Evolutionary conservation across 1,284 basidiomycete species (phyloP), one percentile per base, ranked within the genome.

Genomic region (Irpex lacteus): DNA sequence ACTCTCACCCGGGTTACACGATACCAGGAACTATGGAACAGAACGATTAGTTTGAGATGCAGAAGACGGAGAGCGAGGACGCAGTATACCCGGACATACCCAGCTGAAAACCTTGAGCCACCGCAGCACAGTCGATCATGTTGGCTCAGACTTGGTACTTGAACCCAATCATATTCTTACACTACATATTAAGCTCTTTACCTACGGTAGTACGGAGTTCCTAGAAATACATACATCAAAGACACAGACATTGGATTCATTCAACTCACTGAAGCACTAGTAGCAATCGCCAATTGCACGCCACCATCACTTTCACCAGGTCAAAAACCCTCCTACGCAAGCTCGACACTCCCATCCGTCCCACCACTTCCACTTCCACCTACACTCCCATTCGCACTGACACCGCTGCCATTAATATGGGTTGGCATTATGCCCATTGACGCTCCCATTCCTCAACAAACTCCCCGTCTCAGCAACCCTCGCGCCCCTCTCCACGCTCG

Each of bases 381-480:
- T 32, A 56, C 13, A 52, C 19, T 52, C 50, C 18, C 50, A 52
- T 52, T 52, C 50, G 8, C 50, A 52, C 50, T 18, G 7, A 13
- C 50, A n/a, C n/a, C 54, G 11, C 54, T 26, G 40, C 40, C 40
- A 44, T 15, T 44, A 44, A 9, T 15, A 44, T 15, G 8, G n/a
- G 8, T 3, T 9, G 15, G 15, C 40, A 44, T 15, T 15, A 44
- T 11, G 40, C 15, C 52, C 52, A 56, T 7, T 18, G 9, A 26
- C 19, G 34, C 26, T 56, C 54, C 54, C 54, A 26, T 13, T 34
- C 54, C 54, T 56, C 54, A 56, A 56, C 59, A 69, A 59, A 15
- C 59, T 67, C n/a, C 69, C 69, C 7, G 69, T 70, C 62, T 70
- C 69, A 11, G 68, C 69, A 37, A 70, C 63, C 50, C 69, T 63